Base-by-base conservation (phyloP, 2,329 filamentous ascomycete species). In the Stagonosporopsis rhizophila region DNA sequence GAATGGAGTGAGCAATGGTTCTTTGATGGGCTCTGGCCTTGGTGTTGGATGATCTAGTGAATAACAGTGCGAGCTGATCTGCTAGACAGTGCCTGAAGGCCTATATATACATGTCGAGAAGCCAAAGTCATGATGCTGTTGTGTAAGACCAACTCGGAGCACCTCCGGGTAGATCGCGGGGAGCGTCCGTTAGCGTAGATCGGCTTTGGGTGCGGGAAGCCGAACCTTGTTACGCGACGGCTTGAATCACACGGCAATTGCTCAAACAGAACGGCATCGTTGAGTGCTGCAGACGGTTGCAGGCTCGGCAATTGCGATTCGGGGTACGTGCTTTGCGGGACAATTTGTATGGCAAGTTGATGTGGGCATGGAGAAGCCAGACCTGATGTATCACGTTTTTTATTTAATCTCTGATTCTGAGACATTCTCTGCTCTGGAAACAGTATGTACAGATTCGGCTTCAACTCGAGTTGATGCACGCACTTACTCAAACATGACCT, bases 401-500 rank as follows among this genome's bases (percentile, higher is more conserved):
- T 3, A 5, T 32, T 15, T 19, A 11, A 6, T 45, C 28, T 8
- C 14, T 7, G 4, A 27, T 23, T 15, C 27, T 34, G 20, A 27
- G 20, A 7, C 12, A 4, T 15, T 12, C 4, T 12, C 14, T 22
- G 38, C 19, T 42, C 14, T 52, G 34, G 19, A 25, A 22, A 25
- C 37, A n/a, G 28, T 35, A 11, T 35, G 25, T 28, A 40, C 30
- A 7, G 17, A 34, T 2, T 27, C 14, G 19, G 22, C 22, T 19
- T 15, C 25, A 23, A 19, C 14, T 40, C 7, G 15, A 45, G 19
- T 12, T 28, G 19, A 23, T 20, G 9, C 22, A 11, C 30, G 23
- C 20, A 19, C 45, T 59, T 66, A 78, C 45, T 75, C 74, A 54
- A 80, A 78, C 65, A 77, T 75, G 49, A 81, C 76, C 67, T 73